Evolutionary conservation across 306 rosid species (phyloP).

Genomic region (Trifolium dubium): DNA sequence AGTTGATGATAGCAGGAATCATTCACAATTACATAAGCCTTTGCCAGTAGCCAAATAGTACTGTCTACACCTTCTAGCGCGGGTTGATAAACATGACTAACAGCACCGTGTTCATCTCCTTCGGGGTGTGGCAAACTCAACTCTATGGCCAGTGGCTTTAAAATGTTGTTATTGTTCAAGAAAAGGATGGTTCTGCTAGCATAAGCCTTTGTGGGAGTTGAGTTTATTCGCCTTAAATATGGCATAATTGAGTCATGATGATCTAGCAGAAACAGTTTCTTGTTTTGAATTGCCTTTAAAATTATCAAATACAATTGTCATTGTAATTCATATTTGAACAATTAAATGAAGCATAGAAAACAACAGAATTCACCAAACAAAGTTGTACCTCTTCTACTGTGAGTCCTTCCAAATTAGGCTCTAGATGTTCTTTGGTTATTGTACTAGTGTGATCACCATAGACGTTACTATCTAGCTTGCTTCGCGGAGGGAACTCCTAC

Average conservation of each 20-base stretch:
- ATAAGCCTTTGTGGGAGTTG: slow-evolving; percentile 59
- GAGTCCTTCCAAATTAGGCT: slow-evolving; percentile 57
- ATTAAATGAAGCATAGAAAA: neutral
- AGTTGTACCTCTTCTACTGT: slow-evolving; percentile 58
- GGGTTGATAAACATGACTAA: slow-evolving; percentile 59
- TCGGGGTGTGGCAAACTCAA: slow-evolving; percentile 64
- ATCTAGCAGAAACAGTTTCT: slow-evolving; percentile 64
- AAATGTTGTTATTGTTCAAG: slow-evolving; percentile 54
- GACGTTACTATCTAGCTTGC: slow-evolving; percentile 60
- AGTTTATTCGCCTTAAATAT: slow-evolving; percentile 64
- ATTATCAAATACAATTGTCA: slow-evolving; percentile 25
- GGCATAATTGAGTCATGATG: slow-evolving; percentile 73
- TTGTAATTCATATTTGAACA: neutral
- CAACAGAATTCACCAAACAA: neutral
- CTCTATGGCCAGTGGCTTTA: slow-evolving; percentile 72
- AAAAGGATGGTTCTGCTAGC: slow-evolving; percentile 67
- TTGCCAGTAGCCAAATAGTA: slow-evolving; percentile 64
- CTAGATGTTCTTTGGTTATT: slow-evolving; percentile 56
- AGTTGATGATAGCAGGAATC: slow-evolving; percentile 71
- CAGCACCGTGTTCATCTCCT: slow-evolving; percentile 56
- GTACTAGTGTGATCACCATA: slow-evolving; percentile 70
- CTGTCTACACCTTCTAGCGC: slow-evolving; percentile 62
- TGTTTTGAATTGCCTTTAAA: slow-evolving; percentile 60
- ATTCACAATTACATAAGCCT: slow-evolving; percentile 69
- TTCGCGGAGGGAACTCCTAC: slow-evolving; percentile 72